Evolutionary conservation across 1,284 basidiomycete species (phyloP), one percentile per base, ranked within the genome.

Genomic region (Tremellales sp.): DNA sequence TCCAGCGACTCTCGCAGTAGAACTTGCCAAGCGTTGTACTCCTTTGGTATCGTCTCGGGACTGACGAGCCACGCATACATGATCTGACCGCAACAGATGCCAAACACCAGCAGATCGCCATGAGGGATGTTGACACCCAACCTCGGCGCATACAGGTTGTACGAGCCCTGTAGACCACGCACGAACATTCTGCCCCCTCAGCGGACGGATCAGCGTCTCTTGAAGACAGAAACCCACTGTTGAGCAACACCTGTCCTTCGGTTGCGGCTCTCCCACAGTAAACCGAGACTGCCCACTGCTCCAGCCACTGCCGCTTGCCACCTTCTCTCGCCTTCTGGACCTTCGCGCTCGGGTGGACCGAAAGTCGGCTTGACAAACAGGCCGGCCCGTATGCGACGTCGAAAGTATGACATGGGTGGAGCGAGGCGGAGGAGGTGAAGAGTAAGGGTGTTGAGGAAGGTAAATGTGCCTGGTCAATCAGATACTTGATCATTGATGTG

Each of bases 231-330:
- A 6, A 62, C 72, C 49, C 43, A 76, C 77, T 97, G 93, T 63
- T 97, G 93, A 0, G 87, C 87, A 52, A 97, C 87, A 12, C 83
- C 81, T 2, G 80, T 77, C 51, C 88, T 77, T 40, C 87, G 77
- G 2, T 79, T 79, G 50, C 78, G 79, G 61, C 82, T 86, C 76
- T 97, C 91, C 68, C 86, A 89, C 65, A 89, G 76, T 40, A 97
- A 81, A 0, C 86, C 86, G n/a, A 89, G 58, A 5, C 84, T 84
- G 0, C 67, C 86, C 23, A 92, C 66, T 0, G 87, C 83, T 13
- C 93, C 93, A 2, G 94, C 91, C 4, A 89, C 71, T 0, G 89
- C 84, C 1, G 92, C 84, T 65, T 97, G 88, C 92, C 93, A 97
- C 56, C 84, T 75, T 55, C 77, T 63, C 57, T 75, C 65, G 31